Conservation (phyloP, 805 yeast genomes). For the Candida namnaoensis region DNA sequence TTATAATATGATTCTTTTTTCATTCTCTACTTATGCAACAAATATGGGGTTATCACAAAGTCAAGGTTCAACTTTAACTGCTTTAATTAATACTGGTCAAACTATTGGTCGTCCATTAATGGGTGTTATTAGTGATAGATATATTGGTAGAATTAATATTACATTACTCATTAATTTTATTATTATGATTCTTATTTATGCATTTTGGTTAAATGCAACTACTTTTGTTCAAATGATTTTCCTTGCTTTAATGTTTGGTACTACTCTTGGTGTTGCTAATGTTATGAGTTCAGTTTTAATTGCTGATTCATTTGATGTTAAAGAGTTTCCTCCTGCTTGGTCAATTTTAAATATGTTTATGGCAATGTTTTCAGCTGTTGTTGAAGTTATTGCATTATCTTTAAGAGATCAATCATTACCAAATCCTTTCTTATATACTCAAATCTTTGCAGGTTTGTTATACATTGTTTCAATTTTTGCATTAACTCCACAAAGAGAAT, state of each 20-base stretch:
- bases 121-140: slow-evolving; percentile 36
- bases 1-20: slow-evolving; percentile 34
- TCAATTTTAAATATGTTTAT: slow-evolving; percentile 23
- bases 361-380: slow-evolving; percentile 30
- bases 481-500: slow-evolving; percentile 39
- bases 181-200: slow-evolving; percentile 27
- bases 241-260: slow-evolving; percentile 34
- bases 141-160: slow-evolving; percentile 34
- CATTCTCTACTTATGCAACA: slow-evolving; percentile 36
- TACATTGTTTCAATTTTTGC: slow-evolving; percentile 32
- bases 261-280: slow-evolving; percentile 34
- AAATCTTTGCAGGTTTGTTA: slow-evolving; percentile 47
- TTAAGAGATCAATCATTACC: slow-evolving; percentile 20
- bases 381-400: slow-evolving; percentile 49
- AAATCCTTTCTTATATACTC: slow-evolving; percentile 46
- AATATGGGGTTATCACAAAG: slow-evolving; percentile 37
- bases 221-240: slow-evolving; percentile 30
- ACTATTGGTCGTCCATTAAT: slow-evolving; percentile 38
- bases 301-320: slow-evolving; percentile 29
- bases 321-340: slow-evolving; percentile 32
- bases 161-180: slow-evolving; percentile 27
- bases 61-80: slow-evolving; percentile 36
- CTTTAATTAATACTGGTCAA: slow-evolving; percentile 39
- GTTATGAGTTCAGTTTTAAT: slow-evolving; percentile 32
- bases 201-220: slow-evolving; percentile 37